Percentiles rank a stretch among this genome's conserved stretches.
Conservation (phyloP, 2,329 filamentous ascomycete genomes). For the Claviceps fusiformis region DNA sequence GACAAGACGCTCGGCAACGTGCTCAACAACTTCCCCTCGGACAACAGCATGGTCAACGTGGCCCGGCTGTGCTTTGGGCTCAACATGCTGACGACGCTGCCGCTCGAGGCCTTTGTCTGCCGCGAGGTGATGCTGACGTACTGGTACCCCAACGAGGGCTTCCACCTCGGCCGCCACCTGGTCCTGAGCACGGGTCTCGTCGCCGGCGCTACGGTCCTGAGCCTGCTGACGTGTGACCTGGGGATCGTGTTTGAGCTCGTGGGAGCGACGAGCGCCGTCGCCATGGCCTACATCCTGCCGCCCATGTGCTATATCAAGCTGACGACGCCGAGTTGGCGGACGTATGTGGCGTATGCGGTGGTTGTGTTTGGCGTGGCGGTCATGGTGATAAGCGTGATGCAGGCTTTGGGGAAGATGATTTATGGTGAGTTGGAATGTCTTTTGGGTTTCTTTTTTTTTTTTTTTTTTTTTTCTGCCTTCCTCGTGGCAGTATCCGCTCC, state of each 20-base stretch:
- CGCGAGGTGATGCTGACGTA: constrained; percentile 93
- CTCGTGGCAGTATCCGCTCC: not conserved
- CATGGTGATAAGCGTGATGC: constrained; percentile 66
- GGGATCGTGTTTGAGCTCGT: constrained; percentile 93
- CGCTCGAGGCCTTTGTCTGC: constrained; percentile 94
- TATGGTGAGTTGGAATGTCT: constrained; percentile 7
- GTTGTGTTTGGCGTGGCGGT: constrained; percentile 69
- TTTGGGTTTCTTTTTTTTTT: not conserved
- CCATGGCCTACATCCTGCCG: constrained; percentile 87
- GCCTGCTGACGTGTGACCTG: constrained; percentile 80
- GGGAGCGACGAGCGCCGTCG: constrained; percentile 86
- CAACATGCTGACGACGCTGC: constrained; percentile 96
- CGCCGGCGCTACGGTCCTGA: constrained; percentile 61
- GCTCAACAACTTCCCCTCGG: constrained; percentile 87
- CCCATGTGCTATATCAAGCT: constrained; percentile 93
- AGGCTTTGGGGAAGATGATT: constrained; percentile 57
- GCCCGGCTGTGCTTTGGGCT: constrained; percentile 90
- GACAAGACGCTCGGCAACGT: constrained; percentile 88
- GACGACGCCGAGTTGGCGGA: constrained; percentile 62
- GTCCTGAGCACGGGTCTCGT: constrained; percentile 76
- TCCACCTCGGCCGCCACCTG: constrained; percentile 72
- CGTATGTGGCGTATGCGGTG: constrained; percentile 55
- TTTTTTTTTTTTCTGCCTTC: not conserved
- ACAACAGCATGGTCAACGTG: constrained; percentile 89
- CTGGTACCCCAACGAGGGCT: constrained; percentile 54